phyloP scores from a whole-genome alignment of 1,139 yeast genomes.

The Nakaseomyces uthaithaninus region DNA sequence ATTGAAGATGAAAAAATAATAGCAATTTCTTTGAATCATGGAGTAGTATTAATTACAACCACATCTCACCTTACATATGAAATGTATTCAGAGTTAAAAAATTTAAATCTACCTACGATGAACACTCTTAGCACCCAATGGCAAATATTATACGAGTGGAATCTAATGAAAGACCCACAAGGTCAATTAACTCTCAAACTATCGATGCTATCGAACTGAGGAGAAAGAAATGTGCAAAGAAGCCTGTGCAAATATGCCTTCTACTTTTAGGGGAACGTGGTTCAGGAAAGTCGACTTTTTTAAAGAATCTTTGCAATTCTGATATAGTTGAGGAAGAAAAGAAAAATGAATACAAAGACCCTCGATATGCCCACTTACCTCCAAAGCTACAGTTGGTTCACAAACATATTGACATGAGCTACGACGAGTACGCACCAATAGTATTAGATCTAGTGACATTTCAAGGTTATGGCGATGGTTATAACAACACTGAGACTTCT shows the following conservation, averaged over 20 bases:
- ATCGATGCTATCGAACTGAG: constrained; percentile 35
- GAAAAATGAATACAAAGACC: constrained; percentile 9
- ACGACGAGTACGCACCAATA: constrained; percentile 38
- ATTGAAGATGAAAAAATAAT: no score
- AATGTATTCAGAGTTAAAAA: no score
- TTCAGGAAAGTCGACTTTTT: constrained; percentile 54
- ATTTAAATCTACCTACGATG: no score
- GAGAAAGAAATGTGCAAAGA: constrained; percentile 50
- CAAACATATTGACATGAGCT: constrained; percentile 30
- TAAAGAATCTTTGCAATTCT: constrained; percentile 48
- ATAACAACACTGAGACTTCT: constrained; percentile 32
- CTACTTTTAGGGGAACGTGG: constrained; percentile 58
- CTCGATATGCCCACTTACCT: constrained; percentile 16
- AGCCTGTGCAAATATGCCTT: constrained; percentile 48
- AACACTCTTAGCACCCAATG: no score
- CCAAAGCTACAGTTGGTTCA: constrained; percentile 26
- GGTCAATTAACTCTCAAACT: constrained; percentile 2
- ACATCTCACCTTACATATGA: no score
- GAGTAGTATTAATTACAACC: no score
- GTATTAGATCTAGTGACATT: constrained; percentile 36
- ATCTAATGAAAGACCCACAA: neutral
- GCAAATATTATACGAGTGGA: neutral
- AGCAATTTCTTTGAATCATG: no score
- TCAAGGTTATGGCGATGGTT: constrained; percentile 42
- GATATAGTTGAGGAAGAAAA: constrained; percentile 9